Evolutionary conservation across 2,329 filamentous ascomycete genomes (phyloP), one percentile per base, ranked within the genome.

Genomic region (Fusarium armeniacum): DNA sequence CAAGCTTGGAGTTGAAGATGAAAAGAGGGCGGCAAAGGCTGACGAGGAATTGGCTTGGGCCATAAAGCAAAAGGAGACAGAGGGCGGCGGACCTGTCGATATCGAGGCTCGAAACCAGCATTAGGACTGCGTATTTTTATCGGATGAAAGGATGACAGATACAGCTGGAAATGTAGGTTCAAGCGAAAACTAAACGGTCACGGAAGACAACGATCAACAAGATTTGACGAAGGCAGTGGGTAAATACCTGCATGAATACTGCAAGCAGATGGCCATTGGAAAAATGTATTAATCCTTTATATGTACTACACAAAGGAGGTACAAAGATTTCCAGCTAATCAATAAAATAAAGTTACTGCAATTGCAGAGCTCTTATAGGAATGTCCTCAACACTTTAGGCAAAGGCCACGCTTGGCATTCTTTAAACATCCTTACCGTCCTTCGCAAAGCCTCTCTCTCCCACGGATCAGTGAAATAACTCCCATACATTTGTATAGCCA

Each of bases 391-490:
- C 1, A 52, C 52, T 8, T 67, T 72, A 0, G 71, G 67, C 2
- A 73, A 38, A 0, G 71, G 71, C 71, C 71, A 73, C 0, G 71
- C 71, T 12, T 67, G 63, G 2, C 71, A 63, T 5, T 65, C 63
- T 2, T 54, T 58, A 9, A 73, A 73, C 61, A 67, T 69, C 6
- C 52, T 40, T 15, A 73, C 69, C 3, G 69, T 71, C 3, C 45
- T 63, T 8, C 38, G 66, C 12, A 73, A 20, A 2, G 71, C 63
- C 6, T 73, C 71, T 6, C 59, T n/a, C 5, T 73, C 71, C 71
- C 71, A 73, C 1, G 51, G 49, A 16, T 73, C 71, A 0, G 71
- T 73, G 8, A 73, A 73, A 4, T 72, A 73, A 3, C 45, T 72
- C 0, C 67, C 66, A 1, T 73, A 73, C 46, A 73, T 40, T 6